Conservation (phyloP, 495 filamentous ascomycete genomes). For the Amorphotheca resinae region DNA sequence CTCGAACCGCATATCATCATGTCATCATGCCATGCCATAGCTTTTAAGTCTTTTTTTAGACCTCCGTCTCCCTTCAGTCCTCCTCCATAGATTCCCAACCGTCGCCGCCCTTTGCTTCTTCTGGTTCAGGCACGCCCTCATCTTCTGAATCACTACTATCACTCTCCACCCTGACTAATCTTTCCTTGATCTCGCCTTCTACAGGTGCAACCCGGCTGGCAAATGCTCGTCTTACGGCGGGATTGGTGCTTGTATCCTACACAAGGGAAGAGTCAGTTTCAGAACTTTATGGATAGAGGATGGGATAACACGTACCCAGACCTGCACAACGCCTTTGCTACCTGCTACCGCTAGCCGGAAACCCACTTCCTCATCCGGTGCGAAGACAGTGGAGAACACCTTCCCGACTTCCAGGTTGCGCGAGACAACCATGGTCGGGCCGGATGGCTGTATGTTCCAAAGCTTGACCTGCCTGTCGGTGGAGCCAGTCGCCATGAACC, state of each 20-base stretch:
- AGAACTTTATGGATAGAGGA: background rate
- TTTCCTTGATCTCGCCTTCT: constrained; percentile 60
- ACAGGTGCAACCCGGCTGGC: constrained; percentile 51
- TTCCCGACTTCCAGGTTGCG: constrained; percentile 87
- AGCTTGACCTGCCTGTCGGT: constrained; percentile 91
- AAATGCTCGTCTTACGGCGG: constrained; percentile 77
- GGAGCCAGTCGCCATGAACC: constrained; percentile 84
- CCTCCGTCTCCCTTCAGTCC: constrained; percentile 31
- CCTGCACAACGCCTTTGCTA: constrained; percentile 82
- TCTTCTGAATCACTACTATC: constrained; percentile 46
- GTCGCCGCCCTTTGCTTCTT: constrained; percentile 42
- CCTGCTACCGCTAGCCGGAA: constrained; percentile 89
- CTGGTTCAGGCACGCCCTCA: constrained; percentile 34
- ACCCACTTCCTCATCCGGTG: constrained; percentile 75
- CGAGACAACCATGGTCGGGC: constrained; percentile 79
- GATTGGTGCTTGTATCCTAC: constrained; percentile 81
- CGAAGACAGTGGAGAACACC: constrained; percentile 84
- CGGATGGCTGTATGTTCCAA: constrained; percentile 75
- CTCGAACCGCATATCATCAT: no score
- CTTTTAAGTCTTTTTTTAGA: no score
- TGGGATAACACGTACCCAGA: constrained; percentile 44
- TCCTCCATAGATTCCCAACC: constrained; percentile 92
- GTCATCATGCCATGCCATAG: no score
- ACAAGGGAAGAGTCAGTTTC: background rate
- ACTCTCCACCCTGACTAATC: constrained; percentile 54